These are phyloP conservation scores for Metschnikowia koreensis DNA, from an alignment of 805 yeast species.

Conservation along the genomic window DNA sequence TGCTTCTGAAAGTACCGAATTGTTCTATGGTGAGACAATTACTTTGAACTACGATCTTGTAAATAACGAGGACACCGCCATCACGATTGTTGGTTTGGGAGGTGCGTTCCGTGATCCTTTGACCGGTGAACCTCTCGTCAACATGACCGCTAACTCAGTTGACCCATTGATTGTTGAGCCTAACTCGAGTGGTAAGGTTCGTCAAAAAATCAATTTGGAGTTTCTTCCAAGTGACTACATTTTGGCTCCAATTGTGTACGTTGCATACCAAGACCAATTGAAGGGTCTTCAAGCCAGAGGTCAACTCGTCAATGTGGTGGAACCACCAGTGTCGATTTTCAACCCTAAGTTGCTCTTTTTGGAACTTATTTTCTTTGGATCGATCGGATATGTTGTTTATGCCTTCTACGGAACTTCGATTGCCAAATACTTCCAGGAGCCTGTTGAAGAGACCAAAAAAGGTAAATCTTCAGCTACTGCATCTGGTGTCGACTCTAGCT, in stretches of 20 bases:
- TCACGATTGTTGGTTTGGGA: conserved; percentile 62
- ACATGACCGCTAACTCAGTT: conserved; percentile 61
- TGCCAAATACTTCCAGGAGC: conserved; percentile 41
- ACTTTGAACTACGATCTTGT: conserved; percentile 50
- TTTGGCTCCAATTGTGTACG: conserved; percentile 58
- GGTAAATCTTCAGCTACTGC: conserved; percentile 17
- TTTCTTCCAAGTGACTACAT: conserved; percentile 56
- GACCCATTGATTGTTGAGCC: conserved; percentile 57
- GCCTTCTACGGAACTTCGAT: conserved; percentile 45
- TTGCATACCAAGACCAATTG: conserved; percentile 48
- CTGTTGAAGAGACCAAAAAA: conserved; percentile 29
- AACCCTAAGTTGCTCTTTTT: conserved; percentile 70
- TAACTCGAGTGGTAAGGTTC: conserved; percentile 49
- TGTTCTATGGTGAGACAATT: conserved; percentile 51
- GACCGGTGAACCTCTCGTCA: conserved; percentile 51
- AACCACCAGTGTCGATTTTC: conserved; percentile 65
- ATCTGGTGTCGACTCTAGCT: conserved; percentile 14
- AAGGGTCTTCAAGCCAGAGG: conserved; percentile 57
- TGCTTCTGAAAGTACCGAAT: conserved; percentile 41
- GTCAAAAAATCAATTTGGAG: conserved; percentile 59
- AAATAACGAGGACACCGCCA: conserved; percentile 51
- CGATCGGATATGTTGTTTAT: conserved; percentile 36
- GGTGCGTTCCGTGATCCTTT: conserved; percentile 60
- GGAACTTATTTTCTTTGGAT: conserved; percentile 47
- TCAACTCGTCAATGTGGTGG: conserved; percentile 57